Base-by-base conservation (phyloP, 2,329 filamentous ascomycete genomes). In the Fusarium odoratissimum region DNA sequence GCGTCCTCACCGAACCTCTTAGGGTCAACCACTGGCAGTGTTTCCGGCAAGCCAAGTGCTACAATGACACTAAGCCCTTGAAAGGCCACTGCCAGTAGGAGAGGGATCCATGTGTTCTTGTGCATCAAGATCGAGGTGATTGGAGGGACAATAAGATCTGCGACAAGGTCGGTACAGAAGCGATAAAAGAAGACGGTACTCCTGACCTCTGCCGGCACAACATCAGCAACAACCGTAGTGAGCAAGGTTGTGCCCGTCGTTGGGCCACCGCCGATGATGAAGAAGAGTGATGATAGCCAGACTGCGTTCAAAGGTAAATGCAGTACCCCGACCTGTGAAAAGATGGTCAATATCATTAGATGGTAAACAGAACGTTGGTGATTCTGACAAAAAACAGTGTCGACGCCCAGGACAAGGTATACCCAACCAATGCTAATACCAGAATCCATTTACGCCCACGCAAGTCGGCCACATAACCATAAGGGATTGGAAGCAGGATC, bases 181-280 rank as follows among this genome's bases (percentile, higher is more conserved):
- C 44, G 35, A 41, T 60, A 60, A 33, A 60, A 60, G 57, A 60
- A 60, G 7, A 54, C 57, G 3, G 57, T 60, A 23, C 57, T 52
- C 17, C 45, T 60, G 28, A 60, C 35, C 13, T 60, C 57, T 41
- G 45, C 35, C 2, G 57, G 45, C 30, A 54, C 45, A 13, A 60
- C 57, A 19, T 60, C 57, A 60, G 57, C 57, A 41, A 60, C 45
- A 31, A 60, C 57, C 5, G 57, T 60, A 3, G 57, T 52, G 28
- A 60, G 57, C n/a, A 60, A 21, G 45, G 57, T 60, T 60, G 45
- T 60, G 45, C 45, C 57, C 7, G 57, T 60, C 1, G 57, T 60
- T 60, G 57, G 57, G 7, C 57, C 44, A 19, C 57, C 44, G 6
- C 57, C 57, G 8, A 60, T 60, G 17, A 60, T 28, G 35, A 60